Evolutionary conservation across 345 rosid species (phyloP), one percentile per base, ranked within the genome.

Genomic region (Citrus sp.): DNA sequence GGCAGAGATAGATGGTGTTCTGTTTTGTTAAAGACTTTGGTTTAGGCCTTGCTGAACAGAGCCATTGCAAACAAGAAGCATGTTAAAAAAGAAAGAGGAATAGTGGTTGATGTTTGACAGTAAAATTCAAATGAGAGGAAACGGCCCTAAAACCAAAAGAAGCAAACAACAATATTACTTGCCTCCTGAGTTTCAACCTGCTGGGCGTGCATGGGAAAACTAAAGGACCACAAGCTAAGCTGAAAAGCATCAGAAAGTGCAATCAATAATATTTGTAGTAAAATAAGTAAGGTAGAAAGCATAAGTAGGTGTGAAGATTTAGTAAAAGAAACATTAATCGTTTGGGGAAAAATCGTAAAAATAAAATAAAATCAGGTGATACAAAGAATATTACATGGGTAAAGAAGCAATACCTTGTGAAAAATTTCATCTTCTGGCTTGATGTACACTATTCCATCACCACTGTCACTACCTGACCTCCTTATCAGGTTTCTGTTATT

Each of bases 371-470:
- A 64, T 4, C 55, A 67, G 5, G n/a, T 27, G 22, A 34, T n/a
- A 65, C 21, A 34, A 14, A 24, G 28, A 19, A 28, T 13, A 24
- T 49, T 28, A 35, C 1, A 32, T 1, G 61, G 42, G 16, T 40
- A 60, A 67, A 42, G 34, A 55, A 54, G 69, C 19, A 61, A 69
- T 82, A 95, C 98, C 94, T 92, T 78, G 58, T 91, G 93, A 73
- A 95, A 88, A 40, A 91, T 89, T 85, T 95, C 97, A 84, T 95
- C 98, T 84, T 95, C 99, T 2, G 91, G 93, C 81, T 95, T 95
- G 54, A 82, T 73, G 61, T 87, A 95, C 80, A 91, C 9, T 28
- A 90, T 81, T 62, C 79, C 86, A 62, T 88, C 95, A 74, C 88
- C 91, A 58, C 64, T 79, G 37, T 84, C 82, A 77, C 74, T 77